These are phyloP conservation scores for Evernia prunastri DNA, from an alignment of 495 filamentous ascomycete species.

Conservation along the genomic window DNA sequence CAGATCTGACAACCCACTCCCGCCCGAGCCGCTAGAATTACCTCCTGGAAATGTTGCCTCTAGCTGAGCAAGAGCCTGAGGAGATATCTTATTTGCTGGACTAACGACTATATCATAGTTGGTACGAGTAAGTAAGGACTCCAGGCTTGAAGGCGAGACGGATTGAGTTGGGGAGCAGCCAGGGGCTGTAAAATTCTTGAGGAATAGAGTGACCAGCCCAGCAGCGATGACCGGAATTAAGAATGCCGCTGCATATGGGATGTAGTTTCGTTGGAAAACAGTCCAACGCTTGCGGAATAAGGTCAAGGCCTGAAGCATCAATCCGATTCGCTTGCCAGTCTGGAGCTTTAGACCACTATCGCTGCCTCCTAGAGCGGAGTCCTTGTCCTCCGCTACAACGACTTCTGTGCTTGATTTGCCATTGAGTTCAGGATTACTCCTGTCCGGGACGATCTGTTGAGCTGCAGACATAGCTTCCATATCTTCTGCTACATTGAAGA, in stretches of 20 bases:
- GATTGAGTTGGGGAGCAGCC: constrained; percentile 52
- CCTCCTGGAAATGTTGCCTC: constrained; percentile 33
- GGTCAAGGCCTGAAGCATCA: constrained; percentile 59
- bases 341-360: constrained; percentile 48
- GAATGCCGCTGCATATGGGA: constrained; percentile 65
- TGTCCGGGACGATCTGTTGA: neutral
- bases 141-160: constrained; percentile 32
- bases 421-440: constrained; percentile 1
- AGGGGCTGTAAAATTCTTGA: constrained; percentile 48
- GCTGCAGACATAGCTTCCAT: constrained; percentile 36
- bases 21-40: constrained; percentile 17
- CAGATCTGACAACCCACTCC: constrained; percentile 20
- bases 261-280: constrained; percentile 67
- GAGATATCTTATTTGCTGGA: constrained; percentile 46
- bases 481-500: constrained; percentile 75
- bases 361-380: constrained; percentile 14
- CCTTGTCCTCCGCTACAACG: constrained; percentile 21
- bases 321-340: constrained; percentile 58
- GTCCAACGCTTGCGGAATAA: constrained; percentile 71
- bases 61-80: constrained; percentile 37
- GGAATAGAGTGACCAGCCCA: constrained; percentile 65
- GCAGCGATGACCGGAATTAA: constrained; percentile 69
- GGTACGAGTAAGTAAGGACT: constrained; percentile 34
- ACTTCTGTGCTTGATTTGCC: constrained; percentile 2
- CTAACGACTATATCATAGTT: constrained; percentile 54